Evolutionary conservation across 208 protist genomes (phyloP).

Genomic region (Zelonia costaricensis): DNA sequence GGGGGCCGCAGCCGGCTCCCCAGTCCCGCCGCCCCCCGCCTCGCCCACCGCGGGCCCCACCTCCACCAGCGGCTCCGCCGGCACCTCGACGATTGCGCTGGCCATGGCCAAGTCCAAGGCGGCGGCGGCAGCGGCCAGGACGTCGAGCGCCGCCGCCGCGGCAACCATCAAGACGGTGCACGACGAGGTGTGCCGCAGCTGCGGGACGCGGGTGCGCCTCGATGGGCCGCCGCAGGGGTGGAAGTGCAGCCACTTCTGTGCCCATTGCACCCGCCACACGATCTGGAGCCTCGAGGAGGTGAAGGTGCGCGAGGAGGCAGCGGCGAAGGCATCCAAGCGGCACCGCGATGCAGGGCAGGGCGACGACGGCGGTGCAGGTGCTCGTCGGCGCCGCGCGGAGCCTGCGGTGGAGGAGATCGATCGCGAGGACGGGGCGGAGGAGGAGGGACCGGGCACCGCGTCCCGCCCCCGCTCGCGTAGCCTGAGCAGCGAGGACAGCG

Average conservation of each 20-base stretch:
- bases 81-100: slow-evolving; percentile 20
- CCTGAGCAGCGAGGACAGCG: slow-evolving; percentile 7
- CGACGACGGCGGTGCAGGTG: neutral
- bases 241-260: slow-evolving; percentile 76
- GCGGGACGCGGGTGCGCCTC: slow-evolving; percentile 42
- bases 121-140: neutral
- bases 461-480: neutral
- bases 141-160: neutral
- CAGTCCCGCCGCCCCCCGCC: neutral
- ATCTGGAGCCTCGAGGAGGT: slow-evolving; percentile 74
- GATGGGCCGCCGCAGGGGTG: slow-evolving; percentile 53
- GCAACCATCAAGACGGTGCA: slow-evolving; percentile 18
- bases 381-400: slow-evolving; percentile 1
- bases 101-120: slow-evolving; percentile 27
- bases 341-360: slow-evolving; percentile 13
- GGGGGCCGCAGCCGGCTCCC: neutral
- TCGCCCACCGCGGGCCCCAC: neutral
- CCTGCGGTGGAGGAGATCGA: slow-evolving; percentile 30
- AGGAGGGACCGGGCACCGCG: neutral
- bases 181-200: slow-evolving; percentile 71
- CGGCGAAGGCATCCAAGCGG: neutral
- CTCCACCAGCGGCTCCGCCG: neutral
- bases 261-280: slow-evolving; percentile 56
- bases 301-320: neutral
- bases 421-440: slow-evolving; percentile 11